A percentile compares a stretch with the other conserved stretches of the same genome.
phyloP scores from a whole-genome alignment of 192 early-diverging fungal genomes.

The Coemansia sp. region DNA sequence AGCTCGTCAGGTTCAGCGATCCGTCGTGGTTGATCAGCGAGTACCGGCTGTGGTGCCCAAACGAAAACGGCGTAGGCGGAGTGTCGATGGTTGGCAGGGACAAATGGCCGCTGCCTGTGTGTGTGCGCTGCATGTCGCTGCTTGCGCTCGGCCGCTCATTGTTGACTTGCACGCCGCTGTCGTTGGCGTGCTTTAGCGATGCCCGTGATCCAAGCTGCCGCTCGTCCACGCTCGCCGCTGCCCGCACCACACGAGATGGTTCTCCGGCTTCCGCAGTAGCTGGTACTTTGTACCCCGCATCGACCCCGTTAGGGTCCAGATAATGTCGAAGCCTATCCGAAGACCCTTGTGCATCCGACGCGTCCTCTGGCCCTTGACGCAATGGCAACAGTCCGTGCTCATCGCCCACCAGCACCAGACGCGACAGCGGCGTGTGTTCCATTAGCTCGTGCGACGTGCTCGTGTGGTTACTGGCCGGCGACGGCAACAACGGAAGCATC shows the following conservation, averaged over 20 bases:
- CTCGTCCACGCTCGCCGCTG: background rate
- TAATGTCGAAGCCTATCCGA: background rate
- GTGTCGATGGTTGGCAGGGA: background rate
- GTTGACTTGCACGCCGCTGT: conserved; percentile 44
- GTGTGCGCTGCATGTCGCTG: background rate
- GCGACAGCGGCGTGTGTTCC: conserved; percentile 12
- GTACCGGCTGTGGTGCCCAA: conserved; percentile 46
- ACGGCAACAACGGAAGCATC: conserved; percentile 19
- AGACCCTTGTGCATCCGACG: background rate
- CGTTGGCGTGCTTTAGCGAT: conserved; percentile 15
- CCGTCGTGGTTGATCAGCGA: conserved; percentile 54
- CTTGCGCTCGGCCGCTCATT: conserved; percentile 3
- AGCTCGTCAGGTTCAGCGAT: conserved; percentile 44
- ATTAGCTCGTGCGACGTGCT: conserved; percentile 11
- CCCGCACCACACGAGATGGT: too few relatives aligned
- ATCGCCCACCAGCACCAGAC: background rate
- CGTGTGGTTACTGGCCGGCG: conserved; percentile 16
- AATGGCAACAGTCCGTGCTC: background rate
- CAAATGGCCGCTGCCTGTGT: too few relatives aligned
- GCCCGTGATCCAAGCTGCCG: background rate
- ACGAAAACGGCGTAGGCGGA: conserved; percentile 47
- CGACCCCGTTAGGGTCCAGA: background rate
- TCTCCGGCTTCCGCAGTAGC: background rate
- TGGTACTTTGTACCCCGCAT: background rate
- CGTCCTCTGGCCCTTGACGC: background rate